A percentile compares a stretch with the other conserved stretches of the same genome.
phyloP scores from a whole-genome alignment of 139 green algal genomes.

The Marvania coccoides region DNA sequence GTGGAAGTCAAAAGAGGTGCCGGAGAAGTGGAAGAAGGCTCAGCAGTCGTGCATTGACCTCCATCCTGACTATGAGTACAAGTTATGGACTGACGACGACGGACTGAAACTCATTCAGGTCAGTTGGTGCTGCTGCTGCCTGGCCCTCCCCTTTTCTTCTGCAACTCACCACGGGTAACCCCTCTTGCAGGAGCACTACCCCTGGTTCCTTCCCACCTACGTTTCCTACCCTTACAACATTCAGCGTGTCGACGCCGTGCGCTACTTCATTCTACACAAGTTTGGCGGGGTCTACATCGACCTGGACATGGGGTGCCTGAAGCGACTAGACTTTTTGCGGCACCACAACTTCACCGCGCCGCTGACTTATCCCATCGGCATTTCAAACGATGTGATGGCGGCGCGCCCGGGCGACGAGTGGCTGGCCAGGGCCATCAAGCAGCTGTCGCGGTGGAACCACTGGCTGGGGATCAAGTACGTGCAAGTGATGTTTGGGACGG shows the following conservation, averaged over 20 bases:
- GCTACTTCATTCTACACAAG: constrained; percentile 42
- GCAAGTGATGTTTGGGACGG: constrained; percentile 52
- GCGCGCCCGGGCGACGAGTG: constrained; percentile 15
- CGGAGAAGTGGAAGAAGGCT: constrained; percentile 32
- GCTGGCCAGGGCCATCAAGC: constrained; percentile 1
- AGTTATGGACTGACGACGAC: constrained; percentile 44
- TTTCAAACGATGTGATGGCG: constrained; percentile 49
- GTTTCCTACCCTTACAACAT: constrained; percentile 39
- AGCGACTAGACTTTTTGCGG: constrained; percentile 34
- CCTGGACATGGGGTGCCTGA: constrained; percentile 39
- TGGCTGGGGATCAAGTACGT: constrained; percentile 45
- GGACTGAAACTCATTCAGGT: constrained; percentile 28
- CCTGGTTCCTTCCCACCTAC: constrained; percentile 37
- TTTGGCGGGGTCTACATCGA: constrained; percentile 50
- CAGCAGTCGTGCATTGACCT: constrained; percentile 35
- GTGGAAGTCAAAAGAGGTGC: constrained; percentile 34
- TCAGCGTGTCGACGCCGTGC: constrained; percentile 41
- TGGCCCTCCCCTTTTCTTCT: not conserved
- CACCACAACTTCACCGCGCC: constrained; percentile 34
- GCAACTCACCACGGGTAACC: not conserved
- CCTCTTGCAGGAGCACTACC: constrained; percentile 26
- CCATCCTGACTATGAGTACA: constrained; percentile 41
- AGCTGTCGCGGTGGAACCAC: constrained; percentile 30
- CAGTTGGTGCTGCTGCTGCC: not conserved
- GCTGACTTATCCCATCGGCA: constrained; percentile 37